A percentile compares a stretch with the other conserved stretches of the same genome.
phyloP scores from a whole-genome alignment of 768 basidiomycete species.

The Suillus bovinus region DNA sequence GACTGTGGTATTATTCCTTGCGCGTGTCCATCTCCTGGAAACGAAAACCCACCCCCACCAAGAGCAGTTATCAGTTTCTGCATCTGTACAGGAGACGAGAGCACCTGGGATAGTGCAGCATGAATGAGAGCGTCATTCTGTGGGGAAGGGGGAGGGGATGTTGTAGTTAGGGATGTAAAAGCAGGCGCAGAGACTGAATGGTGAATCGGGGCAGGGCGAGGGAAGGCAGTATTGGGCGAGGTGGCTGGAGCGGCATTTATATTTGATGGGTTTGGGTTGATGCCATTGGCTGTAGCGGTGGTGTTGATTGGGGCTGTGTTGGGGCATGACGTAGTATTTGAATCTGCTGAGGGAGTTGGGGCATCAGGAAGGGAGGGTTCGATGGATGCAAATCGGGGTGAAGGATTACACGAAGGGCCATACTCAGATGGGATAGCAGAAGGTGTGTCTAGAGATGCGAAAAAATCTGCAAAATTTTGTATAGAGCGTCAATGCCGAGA shows the following conservation, averaged over 20 bases:
- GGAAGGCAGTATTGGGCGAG: conserved; percentile 23
- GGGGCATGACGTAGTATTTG: conserved; percentile 14
- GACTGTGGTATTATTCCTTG: conserved; percentile 21
- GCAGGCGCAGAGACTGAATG: conserved; percentile 5
- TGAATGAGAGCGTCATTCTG: conserved; percentile 48
- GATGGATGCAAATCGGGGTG: conserved; percentile 29
- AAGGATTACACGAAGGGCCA: conserved; percentile 11
- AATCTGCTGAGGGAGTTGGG: conserved; percentile 14
- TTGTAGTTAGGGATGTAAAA: conserved; percentile 6
- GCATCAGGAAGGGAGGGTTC: conserved; percentile 23
- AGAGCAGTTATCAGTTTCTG: conserved; percentile 56
- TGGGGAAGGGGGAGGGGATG: conserved; percentile 10
- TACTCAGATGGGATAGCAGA: conserved; percentile 37
- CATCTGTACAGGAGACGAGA: conserved; percentile 52
- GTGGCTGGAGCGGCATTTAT: neutral
- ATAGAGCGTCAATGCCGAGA: conserved; percentile 6
- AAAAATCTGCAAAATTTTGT: conserved; percentile 35
- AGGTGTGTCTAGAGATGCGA: conserved; percentile 50
- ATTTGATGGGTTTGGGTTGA: conserved; percentile 13
- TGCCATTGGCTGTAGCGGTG: conserved; percentile 16
- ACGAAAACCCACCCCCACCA: conserved; percentile 1
- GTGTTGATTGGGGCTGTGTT: conserved; percentile 18
- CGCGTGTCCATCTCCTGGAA: conserved; percentile 4
- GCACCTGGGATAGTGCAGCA: conserved; percentile 50
- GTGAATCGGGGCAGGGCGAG: conserved; percentile 16